These are phyloP conservation scores for Fusarium brevicatenulatum DNA, from an alignment of 2,329 filamentous ascomycete species.

Conservation along the genomic window DNA sequence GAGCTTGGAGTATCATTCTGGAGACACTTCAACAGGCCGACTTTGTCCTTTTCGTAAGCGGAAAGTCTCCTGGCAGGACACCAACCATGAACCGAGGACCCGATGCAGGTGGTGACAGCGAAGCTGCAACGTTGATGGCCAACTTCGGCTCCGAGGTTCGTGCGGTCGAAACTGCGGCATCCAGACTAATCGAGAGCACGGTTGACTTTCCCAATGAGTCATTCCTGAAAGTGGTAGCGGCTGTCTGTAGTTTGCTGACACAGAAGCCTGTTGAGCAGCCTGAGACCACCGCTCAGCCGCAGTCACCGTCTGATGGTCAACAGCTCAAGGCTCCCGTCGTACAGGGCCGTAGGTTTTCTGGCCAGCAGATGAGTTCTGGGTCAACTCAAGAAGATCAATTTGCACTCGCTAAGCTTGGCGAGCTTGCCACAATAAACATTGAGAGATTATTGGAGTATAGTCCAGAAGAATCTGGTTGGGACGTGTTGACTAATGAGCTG, in stretches of 20 bases:
- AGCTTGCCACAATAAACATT: conserved; percentile 78
- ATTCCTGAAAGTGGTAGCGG: conserved; percentile 80
- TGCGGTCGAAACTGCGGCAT: conserved; percentile 88
- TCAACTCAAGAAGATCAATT: conserved; percentile 72
- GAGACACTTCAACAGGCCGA: conserved; percentile 95
- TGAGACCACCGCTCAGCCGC: conserved; percentile 27
- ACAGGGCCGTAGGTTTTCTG: conserved; percentile 59
- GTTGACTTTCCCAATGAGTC: conserved; percentile 86
- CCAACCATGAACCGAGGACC: conserved; percentile 58
- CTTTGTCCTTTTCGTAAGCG: conserved; percentile 77
- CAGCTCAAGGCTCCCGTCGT: conserved; percentile 51
- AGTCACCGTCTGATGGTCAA: conserved; percentile 37
- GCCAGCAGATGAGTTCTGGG: conserved; percentile 52
- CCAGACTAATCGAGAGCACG: conserved; percentile 89
- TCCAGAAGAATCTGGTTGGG: conserved; percentile 80
- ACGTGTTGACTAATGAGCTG: conserved; percentile 67
- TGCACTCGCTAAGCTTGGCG: conserved; percentile 77
- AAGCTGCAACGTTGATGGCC: conserved; percentile 62
- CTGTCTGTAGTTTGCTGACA: conserved; percentile 77
- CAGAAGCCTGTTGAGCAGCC: conserved; percentile 42
- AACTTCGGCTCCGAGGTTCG: conserved; percentile 84
- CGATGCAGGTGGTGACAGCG: conserved; percentile 62
- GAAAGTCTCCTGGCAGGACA: conserved; percentile 63
- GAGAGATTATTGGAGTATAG: conserved; percentile 76
- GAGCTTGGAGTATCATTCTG: conserved; percentile 89